Conservation (phyloP, 73 alveolate species). For the Durusdinium trenchii region DNA sequence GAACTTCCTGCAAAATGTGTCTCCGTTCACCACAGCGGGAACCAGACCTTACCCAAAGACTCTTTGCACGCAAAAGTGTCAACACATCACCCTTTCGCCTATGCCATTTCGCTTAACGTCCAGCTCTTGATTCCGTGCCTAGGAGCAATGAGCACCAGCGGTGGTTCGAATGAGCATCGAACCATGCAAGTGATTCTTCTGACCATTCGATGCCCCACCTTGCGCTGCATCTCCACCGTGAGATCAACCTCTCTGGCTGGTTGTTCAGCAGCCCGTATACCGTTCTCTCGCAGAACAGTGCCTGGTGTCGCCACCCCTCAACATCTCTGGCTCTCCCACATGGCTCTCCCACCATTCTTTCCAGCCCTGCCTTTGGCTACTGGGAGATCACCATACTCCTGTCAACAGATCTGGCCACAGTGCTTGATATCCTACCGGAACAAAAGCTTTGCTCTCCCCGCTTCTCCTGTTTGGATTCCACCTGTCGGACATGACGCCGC, state of each 20-base stretch:
- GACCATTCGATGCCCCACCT: neutral
- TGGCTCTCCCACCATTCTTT: neutral
- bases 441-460: neutral
- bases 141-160: neutral
- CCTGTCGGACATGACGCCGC: slow-evolving; percentile 67
- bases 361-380: slow-evolving; percentile 57
- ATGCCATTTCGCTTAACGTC: slow-evolving; percentile 73
- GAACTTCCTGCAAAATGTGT: too few species aligned
- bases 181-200: neutral
- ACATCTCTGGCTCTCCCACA: neutral
- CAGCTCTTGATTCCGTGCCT: slow-evolving; percentile 79
- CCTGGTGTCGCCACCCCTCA: slow-evolving; percentile 1
- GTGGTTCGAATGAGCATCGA: neutral
- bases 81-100: neutral
- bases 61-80: neutral
- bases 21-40: too few species aligned
- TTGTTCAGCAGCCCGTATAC: slow-evolving; percentile 59
- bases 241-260: slow-evolving; percentile 81
- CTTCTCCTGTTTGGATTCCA: slow-evolving; percentile 54
- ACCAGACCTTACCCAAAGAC: too few species aligned
- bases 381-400: slow-evolving; percentile 78
- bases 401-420: too few species aligned
- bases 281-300: slow-evolving; percentile 44
- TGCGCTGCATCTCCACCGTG: slow-evolving; percentile 89
- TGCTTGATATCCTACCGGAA: too few species aligned